A percentile compares a stretch with the other conserved stretches of the same genome.
These are phyloP conservation scores for Isoetes engelmannii DNA, from an alignment of 83 land plant genomes.

Conservation along the genomic window DNA sequence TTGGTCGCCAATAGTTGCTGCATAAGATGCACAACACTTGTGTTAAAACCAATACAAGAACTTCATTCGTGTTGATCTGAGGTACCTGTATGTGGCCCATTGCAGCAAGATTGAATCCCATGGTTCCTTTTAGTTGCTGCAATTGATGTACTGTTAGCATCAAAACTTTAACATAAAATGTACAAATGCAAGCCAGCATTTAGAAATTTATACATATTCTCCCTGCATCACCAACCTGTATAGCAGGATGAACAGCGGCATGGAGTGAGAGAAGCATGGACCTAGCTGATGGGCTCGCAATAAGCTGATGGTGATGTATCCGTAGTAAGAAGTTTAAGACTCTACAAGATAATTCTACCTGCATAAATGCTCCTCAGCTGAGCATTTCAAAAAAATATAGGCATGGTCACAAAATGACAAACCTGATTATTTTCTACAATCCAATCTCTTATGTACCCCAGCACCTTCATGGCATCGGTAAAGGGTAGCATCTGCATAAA, in stretches of 20 bases:
- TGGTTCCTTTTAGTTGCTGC: slow-evolving; percentile 74
- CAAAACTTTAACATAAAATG: background rate
- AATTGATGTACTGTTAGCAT: background rate
- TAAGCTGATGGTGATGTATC: slow-evolving; percentile 74
- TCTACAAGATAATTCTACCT: slow-evolving; percentile 90
- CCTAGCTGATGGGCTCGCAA: slow-evolving; percentile 63
- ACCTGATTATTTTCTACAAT: slow-evolving; percentile 65
- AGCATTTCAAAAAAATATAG: background rate
- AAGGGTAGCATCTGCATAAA: slow-evolving; percentile 73
- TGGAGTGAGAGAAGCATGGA: slow-evolving; percentile 52
- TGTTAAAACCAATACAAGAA: too few species aligned
- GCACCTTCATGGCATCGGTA: slow-evolving; percentile 85
- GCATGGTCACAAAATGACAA: background rate
- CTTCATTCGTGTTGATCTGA: background rate
- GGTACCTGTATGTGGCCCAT: slow-evolving; percentile 90
- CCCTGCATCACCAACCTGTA: too few species aligned
- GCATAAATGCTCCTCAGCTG: too few species aligned
- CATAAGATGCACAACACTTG: too few species aligned
- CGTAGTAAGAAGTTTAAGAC: slow-evolving; percentile 59
- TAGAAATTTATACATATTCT: too few species aligned
- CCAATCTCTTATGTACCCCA: slow-evolving; percentile 72
- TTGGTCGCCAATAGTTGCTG: too few species aligned
- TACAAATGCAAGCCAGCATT: too few species aligned
- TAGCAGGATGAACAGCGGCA: slow-evolving; percentile 48
- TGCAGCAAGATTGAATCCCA: slow-evolving; percentile 94